Percentiles rank a stretch among this genome's conserved stretches.
Conservation (phyloP, 108 stramenopile genomes). For the Fistulifera pelliculosa region DNA sequence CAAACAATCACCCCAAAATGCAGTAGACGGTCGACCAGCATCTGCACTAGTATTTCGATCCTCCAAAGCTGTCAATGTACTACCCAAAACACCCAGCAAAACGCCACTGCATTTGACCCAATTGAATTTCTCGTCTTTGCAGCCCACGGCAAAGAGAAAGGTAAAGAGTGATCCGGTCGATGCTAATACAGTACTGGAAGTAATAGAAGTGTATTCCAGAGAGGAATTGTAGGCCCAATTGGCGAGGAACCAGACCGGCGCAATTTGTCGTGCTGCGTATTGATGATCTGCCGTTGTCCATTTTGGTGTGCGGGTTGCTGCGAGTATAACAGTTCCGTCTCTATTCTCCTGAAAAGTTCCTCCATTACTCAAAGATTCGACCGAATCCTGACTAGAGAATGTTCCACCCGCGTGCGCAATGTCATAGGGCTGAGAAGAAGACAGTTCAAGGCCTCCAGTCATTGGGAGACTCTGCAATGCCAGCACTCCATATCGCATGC, state of each 20-base stretch:
- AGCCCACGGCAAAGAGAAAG: conserved; percentile 70
- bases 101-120: conserved; percentile 53
- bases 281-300: conserved; percentile 37
- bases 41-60: conserved; percentile 21
- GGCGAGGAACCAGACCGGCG: conserved; percentile 88
- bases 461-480: background rate
- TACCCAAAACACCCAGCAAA: conserved; percentile 53
- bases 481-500: conserved; percentile 4
- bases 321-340: background rate
- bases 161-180: conserved; percentile 91
- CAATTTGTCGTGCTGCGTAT: conserved; percentile 40
- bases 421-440: background rate
- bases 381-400: no score
- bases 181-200: conserved; percentile 86
- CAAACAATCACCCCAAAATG: conserved; percentile 44
- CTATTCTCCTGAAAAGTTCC: background rate
- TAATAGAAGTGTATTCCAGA: conserved; percentile 78
- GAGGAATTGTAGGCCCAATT: conserved; percentile 84
- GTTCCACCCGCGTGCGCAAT: background rate
- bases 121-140: conserved; percentile 52
- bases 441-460: background rate
- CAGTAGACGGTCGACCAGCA: background rate
- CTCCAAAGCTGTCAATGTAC: conserved; percentile 48
- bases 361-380: background rate
- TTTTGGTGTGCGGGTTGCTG: no score